Evolutionary conservation across 2,329 filamentous ascomycete genomes (phyloP), one percentile per base, ranked within the genome.

Genomic region (Trichoderma asperellum): DNA sequence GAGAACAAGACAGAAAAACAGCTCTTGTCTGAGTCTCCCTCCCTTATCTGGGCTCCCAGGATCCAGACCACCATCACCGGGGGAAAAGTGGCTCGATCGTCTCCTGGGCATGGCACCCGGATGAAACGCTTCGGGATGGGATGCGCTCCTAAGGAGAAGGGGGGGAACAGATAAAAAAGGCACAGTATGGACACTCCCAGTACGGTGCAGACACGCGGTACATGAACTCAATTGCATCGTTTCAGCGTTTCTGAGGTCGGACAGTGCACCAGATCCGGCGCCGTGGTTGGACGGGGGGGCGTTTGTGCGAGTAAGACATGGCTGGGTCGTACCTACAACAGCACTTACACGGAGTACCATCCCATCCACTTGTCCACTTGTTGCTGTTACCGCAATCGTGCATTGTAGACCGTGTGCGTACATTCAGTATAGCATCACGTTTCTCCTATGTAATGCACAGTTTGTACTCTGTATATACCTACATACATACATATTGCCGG

Each of bases 191-290:
- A 8, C 40, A 43, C 40, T 2, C 40, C 40, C 16, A n/a, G 40
- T 8, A 8, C 18, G 40, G 40, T 18, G n/a, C 7, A 10, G 7
- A 14, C 37, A n/a, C 16, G 8, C 0, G 12, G 47, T 21, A 62
- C 40, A 49, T 52, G 58, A 61, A 61, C 59, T 49, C 47, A 24
- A 21, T 18, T 34, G 47, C 11, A n/a, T 21, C 32, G 61, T 64
- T 56, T 64, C 61, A 49, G 34, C 29, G 35, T 43, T 24, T 56
- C 35, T 43, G 18, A 18, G 14, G n/a, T 56, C 49, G 27, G 18
- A 64, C 61, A 43, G 61, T 40, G 61, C 61, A 64, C 47, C 47
- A 63, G 61, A 64, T 64, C 61, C 52, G 49, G 12, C 61, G 61
- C 49, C 11, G 35, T 32, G 61, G 49, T 64, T 64, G 61, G 61